These are phyloP conservation scores for Acanthamoeba lenticulata DNA, from an alignment of 208 protist species.

Conservation along the genomic window DNA sequence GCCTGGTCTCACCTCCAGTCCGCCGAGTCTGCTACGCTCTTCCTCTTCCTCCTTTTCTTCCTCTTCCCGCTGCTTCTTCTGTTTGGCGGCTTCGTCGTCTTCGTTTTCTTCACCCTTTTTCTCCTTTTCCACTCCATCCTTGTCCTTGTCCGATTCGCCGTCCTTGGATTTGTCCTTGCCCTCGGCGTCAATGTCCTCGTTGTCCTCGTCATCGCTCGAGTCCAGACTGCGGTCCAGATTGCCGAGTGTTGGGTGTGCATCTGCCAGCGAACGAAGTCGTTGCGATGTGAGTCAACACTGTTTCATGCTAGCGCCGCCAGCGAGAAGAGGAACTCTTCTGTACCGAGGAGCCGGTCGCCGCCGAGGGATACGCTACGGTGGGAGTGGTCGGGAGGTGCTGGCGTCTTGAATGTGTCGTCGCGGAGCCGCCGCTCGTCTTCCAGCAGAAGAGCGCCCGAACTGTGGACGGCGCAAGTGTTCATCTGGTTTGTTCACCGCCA, in stretches of 20 bases:
- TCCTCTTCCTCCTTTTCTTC: slow-evolving; percentile 22
- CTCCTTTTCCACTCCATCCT: not conserved
- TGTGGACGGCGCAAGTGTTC: slow-evolving; percentile 67
- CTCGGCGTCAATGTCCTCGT: slow-evolving; percentile 64
- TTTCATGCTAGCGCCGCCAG: not conserved
- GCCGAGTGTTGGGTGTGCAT: not conserved
- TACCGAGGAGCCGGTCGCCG: not conserved
- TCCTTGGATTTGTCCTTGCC: not conserved
- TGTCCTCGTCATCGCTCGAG: slow-evolving; percentile 60
- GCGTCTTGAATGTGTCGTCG: slow-evolving; percentile 31
- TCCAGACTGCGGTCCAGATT: slow-evolving; percentile 24
- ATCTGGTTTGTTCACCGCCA: slow-evolving; percentile 51
- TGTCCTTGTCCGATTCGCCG: not conserved
- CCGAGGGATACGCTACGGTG: not conserved
- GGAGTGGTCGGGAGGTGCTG: not conserved
- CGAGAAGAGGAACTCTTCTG: not conserved
- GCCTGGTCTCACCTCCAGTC: not conserved
- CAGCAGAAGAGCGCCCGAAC: slow-evolving; percentile 58
- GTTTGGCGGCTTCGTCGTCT: not conserved
- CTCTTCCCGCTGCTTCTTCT: not conserved
- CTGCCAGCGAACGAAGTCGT: no score
- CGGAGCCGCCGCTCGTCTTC: slow-evolving; percentile 53
- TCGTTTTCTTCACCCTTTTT: not conserved
- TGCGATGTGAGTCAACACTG: no score
- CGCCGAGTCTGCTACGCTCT: slow-evolving; percentile 16